Evolutionary conservation across 176 grass and related monocot genomes (phyloP).

Genomic region (Melocanna baccifera): DNA sequence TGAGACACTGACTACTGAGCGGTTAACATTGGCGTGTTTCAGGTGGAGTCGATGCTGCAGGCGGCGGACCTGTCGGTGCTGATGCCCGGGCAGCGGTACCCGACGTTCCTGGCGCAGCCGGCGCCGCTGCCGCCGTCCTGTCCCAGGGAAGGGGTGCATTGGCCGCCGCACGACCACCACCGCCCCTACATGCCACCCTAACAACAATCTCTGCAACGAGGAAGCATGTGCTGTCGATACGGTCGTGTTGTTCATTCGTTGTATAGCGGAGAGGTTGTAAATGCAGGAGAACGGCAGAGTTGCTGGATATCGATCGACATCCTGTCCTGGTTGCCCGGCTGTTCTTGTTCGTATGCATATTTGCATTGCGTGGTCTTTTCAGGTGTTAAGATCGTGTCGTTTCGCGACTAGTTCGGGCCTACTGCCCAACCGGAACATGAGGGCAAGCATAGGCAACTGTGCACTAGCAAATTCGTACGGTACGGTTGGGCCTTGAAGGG

Average conservation of each 20-base stretch:
- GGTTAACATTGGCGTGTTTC: neutral
- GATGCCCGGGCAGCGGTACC: conserved; percentile 85
- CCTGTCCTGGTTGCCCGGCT: neutral
- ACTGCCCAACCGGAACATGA: neutral
- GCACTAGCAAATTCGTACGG: neutral
- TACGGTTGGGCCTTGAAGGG: neutral
- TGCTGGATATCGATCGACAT: neutral
- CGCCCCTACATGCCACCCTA: conserved; percentile 44
- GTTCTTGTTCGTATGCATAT: neutral
- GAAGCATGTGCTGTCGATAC: neutral
- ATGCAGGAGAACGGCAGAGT: conserved; percentile 9
- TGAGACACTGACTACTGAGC: too few species aligned
- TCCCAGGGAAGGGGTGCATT: conserved; percentile 75
- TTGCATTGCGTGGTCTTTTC: neutral
- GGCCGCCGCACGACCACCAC: conserved; percentile 69
- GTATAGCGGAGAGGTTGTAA: conserved; percentile 16
- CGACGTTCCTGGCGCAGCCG: conserved; percentile 82
- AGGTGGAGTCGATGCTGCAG: conserved; percentile 46
- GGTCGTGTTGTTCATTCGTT: neutral
- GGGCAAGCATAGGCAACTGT: neutral
- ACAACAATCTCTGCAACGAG: neutral
- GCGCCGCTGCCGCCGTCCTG: conserved; percentile 70
- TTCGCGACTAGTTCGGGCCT: neutral
- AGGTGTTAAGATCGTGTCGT: neutral
- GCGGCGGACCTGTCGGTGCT: conserved; percentile 62